A percentile compares a stretch with the other conserved stretches of the same genome.
Conservation (phyloP, 2,329 filamentous ascomycete genomes). For the Epichloe elymi region DNA sequence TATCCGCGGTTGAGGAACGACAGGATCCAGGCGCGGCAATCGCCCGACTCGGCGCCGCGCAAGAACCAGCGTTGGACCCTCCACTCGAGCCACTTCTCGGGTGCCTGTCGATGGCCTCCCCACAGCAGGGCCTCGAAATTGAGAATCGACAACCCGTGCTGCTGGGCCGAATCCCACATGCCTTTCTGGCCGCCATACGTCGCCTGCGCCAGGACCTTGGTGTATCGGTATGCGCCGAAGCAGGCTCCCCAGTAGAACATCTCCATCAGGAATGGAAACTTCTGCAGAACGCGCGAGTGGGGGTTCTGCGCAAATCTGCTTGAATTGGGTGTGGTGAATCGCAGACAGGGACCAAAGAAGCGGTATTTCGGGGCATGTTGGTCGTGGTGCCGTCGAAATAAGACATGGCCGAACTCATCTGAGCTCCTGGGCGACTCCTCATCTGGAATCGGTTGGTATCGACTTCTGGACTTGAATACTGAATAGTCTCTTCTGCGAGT, state of each 20-base stretch:
- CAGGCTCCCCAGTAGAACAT: constrained; percentile 54
- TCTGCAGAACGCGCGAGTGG: constrained; percentile 49
- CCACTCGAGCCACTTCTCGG: constrained; percentile 8
- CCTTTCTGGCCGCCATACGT: constrained; percentile 6
- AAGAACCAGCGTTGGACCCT: constrained; percentile 44
- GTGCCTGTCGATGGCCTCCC: constrained; percentile 4
- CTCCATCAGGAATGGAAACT: constrained; percentile 60
- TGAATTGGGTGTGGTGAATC: constrained; percentile 47
- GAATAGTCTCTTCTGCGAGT: constrained; percentile 23
- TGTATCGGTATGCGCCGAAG: constrained; percentile 6
- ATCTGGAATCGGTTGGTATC: constrained; percentile 13
- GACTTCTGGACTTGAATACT: constrained; percentile 12
- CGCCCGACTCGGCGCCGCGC: constrained; percentile 34
- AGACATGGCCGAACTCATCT: constrained; percentile 9
- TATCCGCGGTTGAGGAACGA: constrained; percentile 55
- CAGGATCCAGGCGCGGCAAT: constrained; percentile 31
- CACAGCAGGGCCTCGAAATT: constrained; percentile 7
- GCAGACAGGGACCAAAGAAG: constrained; percentile 7
- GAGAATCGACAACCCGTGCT: constrained; percentile 4
- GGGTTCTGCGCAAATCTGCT: constrained; percentile 44
- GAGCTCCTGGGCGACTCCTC: constrained; percentile 14
- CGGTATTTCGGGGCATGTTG: constrained; percentile 9
- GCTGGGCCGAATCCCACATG: constrained; percentile 26
- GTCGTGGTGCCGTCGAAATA: constrained; percentile 3
- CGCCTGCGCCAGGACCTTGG: constrained; percentile 7